Percentiles rank a stretch among this genome's conserved stretches.
Evolutionary conservation across 164 flowering plant genomes (phyloP).

Genomic region (Malania oleifera): DNA sequence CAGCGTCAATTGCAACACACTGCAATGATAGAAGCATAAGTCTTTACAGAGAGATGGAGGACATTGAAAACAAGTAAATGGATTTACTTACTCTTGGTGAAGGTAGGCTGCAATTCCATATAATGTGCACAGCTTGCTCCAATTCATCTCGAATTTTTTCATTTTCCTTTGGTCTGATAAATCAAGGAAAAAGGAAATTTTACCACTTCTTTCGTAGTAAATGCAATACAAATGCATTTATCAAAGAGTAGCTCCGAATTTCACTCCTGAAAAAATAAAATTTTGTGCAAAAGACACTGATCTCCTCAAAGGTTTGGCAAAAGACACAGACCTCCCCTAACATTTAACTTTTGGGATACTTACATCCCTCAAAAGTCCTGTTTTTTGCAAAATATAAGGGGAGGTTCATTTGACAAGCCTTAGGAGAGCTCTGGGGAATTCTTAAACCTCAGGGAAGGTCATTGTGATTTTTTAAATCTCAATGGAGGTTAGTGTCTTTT

Average conservation of each 20-base stretch:
- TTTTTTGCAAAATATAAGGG: too few relatives aligned
- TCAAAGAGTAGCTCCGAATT: neutral
- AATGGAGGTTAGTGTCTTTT: too few relatives aligned
- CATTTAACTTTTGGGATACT: too few relatives aligned
- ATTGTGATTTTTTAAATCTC: too few relatives aligned
- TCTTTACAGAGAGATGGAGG: neutral
- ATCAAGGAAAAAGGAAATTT: constrained; percentile 6
- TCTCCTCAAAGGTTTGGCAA: too few relatives aligned
- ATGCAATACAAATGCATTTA: neutral
- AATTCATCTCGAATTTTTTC: constrained; percentile 54
- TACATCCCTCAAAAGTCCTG: too few relatives aligned
- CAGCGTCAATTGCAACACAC: constrained; percentile 94
- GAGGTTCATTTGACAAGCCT: too few relatives aligned
- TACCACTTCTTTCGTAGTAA: neutral
- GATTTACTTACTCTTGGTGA: constrained; percentile 72
- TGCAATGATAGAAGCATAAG: constrained; percentile 15
- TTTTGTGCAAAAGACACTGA: too few relatives aligned
- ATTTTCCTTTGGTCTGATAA: constrained; percentile 71
- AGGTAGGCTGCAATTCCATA: constrained; percentile 91
- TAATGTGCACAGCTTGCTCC: constrained; percentile 80
- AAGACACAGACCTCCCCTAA: too few relatives aligned
- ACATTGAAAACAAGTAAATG: neutral
- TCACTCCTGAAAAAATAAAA: neutral
- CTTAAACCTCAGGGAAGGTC: too few relatives aligned
- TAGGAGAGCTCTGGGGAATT: too few relatives aligned